Evolutionary conservation across 2,329 filamentous ascomycete species (phyloP), one percentile per base, ranked within the genome.

Genomic region (Colletotrichum spinosum): DNA sequence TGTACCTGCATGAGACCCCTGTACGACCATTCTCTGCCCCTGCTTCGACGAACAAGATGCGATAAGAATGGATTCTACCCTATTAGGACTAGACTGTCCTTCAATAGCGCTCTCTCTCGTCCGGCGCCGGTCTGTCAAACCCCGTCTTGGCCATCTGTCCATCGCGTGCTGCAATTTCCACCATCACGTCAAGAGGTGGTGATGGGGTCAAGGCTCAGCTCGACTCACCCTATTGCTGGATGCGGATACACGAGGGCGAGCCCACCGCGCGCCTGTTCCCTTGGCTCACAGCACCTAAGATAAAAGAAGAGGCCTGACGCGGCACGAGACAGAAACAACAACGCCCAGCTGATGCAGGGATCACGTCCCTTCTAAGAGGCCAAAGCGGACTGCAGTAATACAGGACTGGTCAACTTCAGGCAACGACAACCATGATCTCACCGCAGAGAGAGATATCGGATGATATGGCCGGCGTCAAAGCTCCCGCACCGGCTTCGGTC

Each of bases 1-100:
- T 67, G 64, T 67, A 54, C 64, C 64, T 67, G 64, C 64, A 67
- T 67, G 12, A 35, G 39, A 46, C n/a, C 63, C 58, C 52, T 60
- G 59, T 42, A 17, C 41, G 12, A 53, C 56, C 13, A n/a, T 41
- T 49, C n/a, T 35, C n/a, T 33, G 13, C 35, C 53, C 60, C 49
- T 54, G 55, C 37, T 37, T 50, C 60, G 51, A 41, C 17, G 49
- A 35, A 51, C 4, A 25, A 55, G 37, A 41, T n/a, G 39, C 44
- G 64, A 67, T 65, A 67, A 67, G 60, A 15, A 10, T 25, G 25
- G 25, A 55, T 59, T 38, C 51, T 67, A 15, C 64, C 60, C 51
- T 44, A 65, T 65, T 45, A 46, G 64, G 60, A 67, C 64, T 67
- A 67, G 41, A 51, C 12, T 35, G 0, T 3, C 9, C 52, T 45